Percentiles rank a stretch among this genome's conserved stretches.
Conservation (phyloP, 768 basidiomycete species). For the Coprinellus micaceus region DNA sequence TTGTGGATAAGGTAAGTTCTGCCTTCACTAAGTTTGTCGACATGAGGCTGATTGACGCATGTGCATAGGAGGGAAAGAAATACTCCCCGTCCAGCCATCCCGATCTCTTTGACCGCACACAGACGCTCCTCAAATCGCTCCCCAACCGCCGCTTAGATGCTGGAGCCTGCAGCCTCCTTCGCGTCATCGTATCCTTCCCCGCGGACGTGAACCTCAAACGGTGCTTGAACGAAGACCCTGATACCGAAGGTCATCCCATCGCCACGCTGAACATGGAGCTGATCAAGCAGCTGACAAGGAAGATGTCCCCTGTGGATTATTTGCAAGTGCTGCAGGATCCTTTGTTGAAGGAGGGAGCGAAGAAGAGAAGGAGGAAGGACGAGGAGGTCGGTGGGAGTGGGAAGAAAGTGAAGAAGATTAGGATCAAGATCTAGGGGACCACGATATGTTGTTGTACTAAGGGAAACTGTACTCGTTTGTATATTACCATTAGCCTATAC, state of each 20-base stretch:
- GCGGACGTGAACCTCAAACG: conserved; percentile 36
- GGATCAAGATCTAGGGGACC: neutral
- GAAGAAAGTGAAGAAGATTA: conserved; percentile 2
- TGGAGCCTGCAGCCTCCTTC: conserved; percentile 39
- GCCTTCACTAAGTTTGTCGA: too few relatives aligned
- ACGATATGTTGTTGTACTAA: neutral
- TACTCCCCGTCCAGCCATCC: conserved; percentile 33
- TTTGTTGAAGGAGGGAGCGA: neutral
- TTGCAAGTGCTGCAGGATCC: conserved; percentile 27
- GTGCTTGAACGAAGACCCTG: conserved; percentile 36
- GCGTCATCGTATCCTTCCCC: conserved; percentile 40
- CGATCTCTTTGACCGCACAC: conserved; percentile 25
- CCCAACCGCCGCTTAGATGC: conserved; percentile 33
- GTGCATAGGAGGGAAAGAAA: conserved; percentile 29
- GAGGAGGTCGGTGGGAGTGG: too few relatives aligned
- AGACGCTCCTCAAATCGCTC: conserved; percentile 22
- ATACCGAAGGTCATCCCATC: conserved; percentile 36
- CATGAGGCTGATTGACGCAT: neutral
- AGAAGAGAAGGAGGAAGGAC: neutral
- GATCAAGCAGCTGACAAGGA: conserved; percentile 35
- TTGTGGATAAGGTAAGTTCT: conserved; percentile 33
- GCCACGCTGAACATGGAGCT: conserved; percentile 38
- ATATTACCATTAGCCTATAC: too few relatives aligned
- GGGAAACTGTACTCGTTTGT: neutral
- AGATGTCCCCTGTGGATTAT: conserved; percentile 34